phyloP scores from a whole-genome alignment of 805 yeast species.

The Yamadazyma nakazawae region DNA sequence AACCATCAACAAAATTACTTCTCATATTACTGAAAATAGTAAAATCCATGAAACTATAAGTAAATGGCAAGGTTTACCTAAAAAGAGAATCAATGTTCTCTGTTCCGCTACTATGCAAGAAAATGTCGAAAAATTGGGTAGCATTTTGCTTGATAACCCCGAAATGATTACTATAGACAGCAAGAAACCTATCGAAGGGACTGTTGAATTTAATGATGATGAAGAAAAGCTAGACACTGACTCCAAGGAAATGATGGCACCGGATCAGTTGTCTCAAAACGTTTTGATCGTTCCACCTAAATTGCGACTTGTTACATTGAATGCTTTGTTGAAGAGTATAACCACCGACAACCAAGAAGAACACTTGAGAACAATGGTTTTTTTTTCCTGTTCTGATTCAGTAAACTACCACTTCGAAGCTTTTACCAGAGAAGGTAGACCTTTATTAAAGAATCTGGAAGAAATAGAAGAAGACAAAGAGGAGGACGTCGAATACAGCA shows the following conservation, averaged over 20 bases:
- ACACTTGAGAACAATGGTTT: conserved; percentile 65
- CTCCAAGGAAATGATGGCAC: conserved; percentile 49
- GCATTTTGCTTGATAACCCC: conserved; percentile 69
- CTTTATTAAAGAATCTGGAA: conserved; percentile 29
- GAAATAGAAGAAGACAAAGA: conserved; percentile 24
- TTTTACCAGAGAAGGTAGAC: conserved; percentile 58
- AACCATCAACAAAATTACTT: conserved; percentile 74
- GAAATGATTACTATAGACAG: conserved; percentile 55
- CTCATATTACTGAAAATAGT: conserved; percentile 48
- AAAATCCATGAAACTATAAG: conserved; percentile 33
- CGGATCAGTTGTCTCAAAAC: conserved; percentile 85
- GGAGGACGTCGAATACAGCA: conserved; percentile 31
- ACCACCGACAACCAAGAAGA: conserved; percentile 6
- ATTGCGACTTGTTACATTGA: conserved; percentile 76
- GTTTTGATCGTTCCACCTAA: conserved; percentile 89
- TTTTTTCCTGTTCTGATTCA: conserved; percentile 93
- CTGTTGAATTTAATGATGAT: conserved; percentile 30
- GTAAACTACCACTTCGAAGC: conserved; percentile 87
- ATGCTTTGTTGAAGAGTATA: conserved; percentile 58
- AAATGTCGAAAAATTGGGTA: conserved; percentile 76
- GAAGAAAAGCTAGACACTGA: background rate
- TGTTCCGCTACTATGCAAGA: conserved; percentile 94
- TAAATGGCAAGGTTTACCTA: conserved; percentile 59
- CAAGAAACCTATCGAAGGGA: conserved; percentile 16
- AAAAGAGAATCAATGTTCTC: conserved; percentile 67